These are phyloP conservation scores for Blastobotrys proliferans DNA, from an alignment of 1,139 yeast species.

Conservation along the genomic window DNA sequence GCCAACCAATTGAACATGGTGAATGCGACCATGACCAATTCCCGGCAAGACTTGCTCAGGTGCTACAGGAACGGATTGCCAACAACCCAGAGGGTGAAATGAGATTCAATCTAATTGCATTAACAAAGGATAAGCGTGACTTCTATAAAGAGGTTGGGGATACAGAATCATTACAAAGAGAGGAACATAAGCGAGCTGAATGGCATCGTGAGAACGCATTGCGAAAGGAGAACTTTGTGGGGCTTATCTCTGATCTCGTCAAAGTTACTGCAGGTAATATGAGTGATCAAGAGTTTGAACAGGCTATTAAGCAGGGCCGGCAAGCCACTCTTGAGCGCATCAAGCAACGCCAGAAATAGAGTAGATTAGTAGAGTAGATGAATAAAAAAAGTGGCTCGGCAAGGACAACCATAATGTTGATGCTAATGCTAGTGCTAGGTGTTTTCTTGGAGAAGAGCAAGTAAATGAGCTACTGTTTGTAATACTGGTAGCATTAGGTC, in stretches of 20 bases:
- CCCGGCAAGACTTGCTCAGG: conserved; percentile 36
- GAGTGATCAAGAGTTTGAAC: conserved; percentile 46
- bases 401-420: no score
- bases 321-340: conserved; percentile 12
- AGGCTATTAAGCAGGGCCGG: conserved; percentile 36
- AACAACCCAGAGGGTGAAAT: conserved; percentile 48
- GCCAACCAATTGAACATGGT: conserved; percentile 55
- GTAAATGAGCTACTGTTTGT: no score
- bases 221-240: conserved; percentile 55
- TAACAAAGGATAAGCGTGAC: conserved; percentile 50
- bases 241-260: conserved; percentile 47
- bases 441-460: no score
- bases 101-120: conserved; percentile 56
- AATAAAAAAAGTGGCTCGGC: neutral
- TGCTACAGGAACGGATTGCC: conserved; percentile 44
- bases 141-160: conserved; percentile 42
- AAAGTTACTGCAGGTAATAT: conserved; percentile 38
- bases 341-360: neutral
- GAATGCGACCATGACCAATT: conserved; percentile 44
- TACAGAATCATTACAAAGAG: conserved; percentile 33
- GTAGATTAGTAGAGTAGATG: neutral
- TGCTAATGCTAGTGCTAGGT: no score
- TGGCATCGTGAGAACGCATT: conserved; percentile 43
- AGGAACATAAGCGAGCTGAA: conserved; percentile 36
- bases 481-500: neutral